These are phyloP conservation scores for Leccinellum rugosiceps DNA, from an alignment of 768 basidiomycete genomes.

Conservation along the genomic window DNA sequence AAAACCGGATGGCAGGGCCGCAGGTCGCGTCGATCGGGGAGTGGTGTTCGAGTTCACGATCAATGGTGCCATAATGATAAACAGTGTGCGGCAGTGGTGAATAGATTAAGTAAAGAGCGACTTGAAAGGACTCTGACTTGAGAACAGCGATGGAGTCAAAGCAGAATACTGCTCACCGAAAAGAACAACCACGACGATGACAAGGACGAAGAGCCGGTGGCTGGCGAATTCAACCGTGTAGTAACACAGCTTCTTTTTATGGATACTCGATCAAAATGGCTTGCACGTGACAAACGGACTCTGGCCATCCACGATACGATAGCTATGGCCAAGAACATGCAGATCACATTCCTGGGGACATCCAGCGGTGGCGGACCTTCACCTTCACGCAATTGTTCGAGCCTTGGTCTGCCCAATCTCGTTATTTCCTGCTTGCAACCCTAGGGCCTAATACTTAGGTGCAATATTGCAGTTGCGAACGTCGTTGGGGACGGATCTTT, in stretches of 20 bases:
- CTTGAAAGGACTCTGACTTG: conserved; percentile 5
- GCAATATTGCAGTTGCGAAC: conserved; percentile 44
- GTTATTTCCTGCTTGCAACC: not conserved
- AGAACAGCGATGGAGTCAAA: not conserved
- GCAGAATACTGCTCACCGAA: conserved; percentile 12
- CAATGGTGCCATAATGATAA: conserved; percentile 11
- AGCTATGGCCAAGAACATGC: conserved; percentile 42
- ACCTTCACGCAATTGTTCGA: conserved; percentile 71
- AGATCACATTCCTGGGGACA: conserved; percentile 72
- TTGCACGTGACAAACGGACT: conserved; percentile 14
- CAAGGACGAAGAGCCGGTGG: conserved; percentile 5
- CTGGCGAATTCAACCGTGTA: conserved; percentile 17
- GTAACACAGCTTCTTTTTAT: conserved; percentile 19
- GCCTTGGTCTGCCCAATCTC: conserved; percentile 37
- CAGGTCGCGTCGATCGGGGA: conserved; percentile 17
- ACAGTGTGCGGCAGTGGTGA: not conserved
- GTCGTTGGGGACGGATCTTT: conserved; percentile 50
- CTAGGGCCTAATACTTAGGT: conserved; percentile 8
- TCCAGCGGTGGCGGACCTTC: conserved; percentile 76
- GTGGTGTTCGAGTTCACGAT: conserved; percentile 9
- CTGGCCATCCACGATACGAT: not conserved
- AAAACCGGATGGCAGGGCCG: conserved; percentile 1
- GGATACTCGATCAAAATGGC: conserved; percentile 3
- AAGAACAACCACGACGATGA: conserved; percentile 4
- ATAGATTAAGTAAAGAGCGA: conserved; percentile 11